These are phyloP conservation scores for Cyberlindnera mycetangii DNA, from an alignment of 805 yeast species.

Conservation along the genomic window DNA sequence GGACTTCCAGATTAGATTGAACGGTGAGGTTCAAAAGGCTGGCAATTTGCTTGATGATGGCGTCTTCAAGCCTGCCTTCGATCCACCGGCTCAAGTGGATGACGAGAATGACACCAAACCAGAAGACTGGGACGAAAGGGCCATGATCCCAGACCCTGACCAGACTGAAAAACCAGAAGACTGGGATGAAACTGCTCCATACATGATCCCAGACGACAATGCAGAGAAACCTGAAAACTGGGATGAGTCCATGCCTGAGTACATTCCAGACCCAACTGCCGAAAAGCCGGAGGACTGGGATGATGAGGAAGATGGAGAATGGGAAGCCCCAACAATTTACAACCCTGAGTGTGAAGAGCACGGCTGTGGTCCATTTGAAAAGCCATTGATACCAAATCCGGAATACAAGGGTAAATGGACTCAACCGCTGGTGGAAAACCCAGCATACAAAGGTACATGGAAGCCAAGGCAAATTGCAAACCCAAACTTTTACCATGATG, in stretches of 20 bases:
- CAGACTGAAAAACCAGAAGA: constrained; percentile 69
- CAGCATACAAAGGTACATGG: constrained; percentile 81
- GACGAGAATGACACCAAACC: constrained; percentile 65
- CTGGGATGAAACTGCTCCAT: constrained; percentile 76
- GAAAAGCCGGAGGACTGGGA: constrained; percentile 78
- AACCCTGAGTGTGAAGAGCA: constrained; percentile 70
- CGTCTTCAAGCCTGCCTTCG: constrained; percentile 60
- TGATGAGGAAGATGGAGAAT: constrained; percentile 85
- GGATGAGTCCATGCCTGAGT: constrained; percentile 62
- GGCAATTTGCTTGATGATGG: constrained; percentile 62
- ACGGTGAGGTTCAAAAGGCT: constrained; percentile 69
- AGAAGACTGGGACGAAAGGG: constrained; percentile 75
- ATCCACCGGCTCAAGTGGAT: constrained; percentile 62
- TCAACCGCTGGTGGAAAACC: constrained; percentile 67
- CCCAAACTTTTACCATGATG: constrained; percentile 64
- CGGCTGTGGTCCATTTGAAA: constrained; percentile 83
- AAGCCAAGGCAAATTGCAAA: constrained; percentile 60
- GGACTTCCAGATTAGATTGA: constrained; percentile 74
- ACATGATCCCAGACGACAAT: constrained; percentile 61
- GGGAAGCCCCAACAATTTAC: constrained; percentile 66
- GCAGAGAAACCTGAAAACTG: constrained; percentile 73
- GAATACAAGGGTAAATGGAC: constrained; percentile 76
- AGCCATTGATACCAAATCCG: constrained; percentile 66
- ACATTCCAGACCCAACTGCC: constrained; percentile 66
- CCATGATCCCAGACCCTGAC: constrained; percentile 64